Evolutionary conservation across 2,329 filamentous ascomycete genomes (phyloP).

Genomic region (Sporothrix pallida): DNA sequence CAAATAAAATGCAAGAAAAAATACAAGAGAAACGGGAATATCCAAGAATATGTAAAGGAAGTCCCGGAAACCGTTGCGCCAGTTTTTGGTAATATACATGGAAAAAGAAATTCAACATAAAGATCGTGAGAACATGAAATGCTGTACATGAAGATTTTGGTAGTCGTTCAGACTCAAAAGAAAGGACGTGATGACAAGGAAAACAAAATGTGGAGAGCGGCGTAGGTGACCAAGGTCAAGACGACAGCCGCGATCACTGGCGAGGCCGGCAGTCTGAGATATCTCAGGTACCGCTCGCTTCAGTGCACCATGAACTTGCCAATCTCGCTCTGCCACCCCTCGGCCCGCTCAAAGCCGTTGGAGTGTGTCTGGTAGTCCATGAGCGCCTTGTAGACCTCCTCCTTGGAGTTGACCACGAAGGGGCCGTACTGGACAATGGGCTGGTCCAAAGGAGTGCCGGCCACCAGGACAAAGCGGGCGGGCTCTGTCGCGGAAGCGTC

Average conservation of each 20-base stretch:
- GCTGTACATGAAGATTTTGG: background rate
- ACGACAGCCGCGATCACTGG: background rate
- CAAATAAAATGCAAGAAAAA: background rate
- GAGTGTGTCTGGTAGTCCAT: constrained; percentile 73
- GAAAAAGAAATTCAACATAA: background rate
- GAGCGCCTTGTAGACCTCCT: constrained; percentile 77
- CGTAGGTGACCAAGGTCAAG: background rate
- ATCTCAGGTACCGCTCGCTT: background rate
- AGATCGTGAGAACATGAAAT: background rate
- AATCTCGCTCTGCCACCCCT: constrained; percentile 84
- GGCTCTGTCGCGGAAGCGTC: constrained; percentile 65
- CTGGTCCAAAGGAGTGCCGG: constrained; percentile 80
- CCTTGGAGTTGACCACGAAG: constrained; percentile 76
- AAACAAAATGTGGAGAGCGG: background rate
- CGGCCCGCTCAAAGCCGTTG: constrained; percentile 81
- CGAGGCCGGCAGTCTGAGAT: background rate
- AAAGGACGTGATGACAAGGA: constrained; percentile 23
- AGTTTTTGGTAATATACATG: constrained; percentile 24
- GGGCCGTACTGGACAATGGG: constrained; percentile 83
- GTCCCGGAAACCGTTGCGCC: constrained; percentile 2
- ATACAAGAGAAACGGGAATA: background rate
- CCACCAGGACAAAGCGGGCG: constrained; percentile 71
- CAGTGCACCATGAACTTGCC: constrained; percentile 71
- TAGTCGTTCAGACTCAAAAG: background rate
- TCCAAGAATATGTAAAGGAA: too few species aligned